Conservation (phyloP, 2,329 filamentous ascomycete genomes). For the Ophiostoma perfectum region DNA sequence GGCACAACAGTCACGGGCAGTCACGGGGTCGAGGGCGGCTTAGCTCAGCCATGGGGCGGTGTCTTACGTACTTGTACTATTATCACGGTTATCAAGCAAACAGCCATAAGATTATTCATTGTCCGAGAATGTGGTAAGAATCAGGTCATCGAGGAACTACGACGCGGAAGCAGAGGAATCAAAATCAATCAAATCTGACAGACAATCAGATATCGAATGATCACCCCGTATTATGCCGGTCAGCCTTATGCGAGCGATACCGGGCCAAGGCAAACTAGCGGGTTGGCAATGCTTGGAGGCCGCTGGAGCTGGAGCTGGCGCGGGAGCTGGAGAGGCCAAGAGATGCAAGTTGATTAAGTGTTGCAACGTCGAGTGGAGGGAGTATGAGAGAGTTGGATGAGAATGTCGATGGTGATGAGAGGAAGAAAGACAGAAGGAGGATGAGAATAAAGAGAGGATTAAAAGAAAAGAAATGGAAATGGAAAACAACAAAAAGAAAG, state of each 20-base stretch:
- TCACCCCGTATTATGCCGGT: background rate
- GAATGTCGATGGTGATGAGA: no score
- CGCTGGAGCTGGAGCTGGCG: background rate
- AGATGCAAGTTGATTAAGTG: constrained; percentile 3
- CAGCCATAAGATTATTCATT: no score
- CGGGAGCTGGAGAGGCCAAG: background rate
- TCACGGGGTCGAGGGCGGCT: constrained; percentile 4
- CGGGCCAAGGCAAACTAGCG: background rate
- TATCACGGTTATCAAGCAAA: no score
- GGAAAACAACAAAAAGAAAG: background rate
- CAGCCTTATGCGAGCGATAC: background rate
- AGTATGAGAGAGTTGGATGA: background rate
- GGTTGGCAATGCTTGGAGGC: constrained; percentile 8
- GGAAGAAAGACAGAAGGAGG: no score
- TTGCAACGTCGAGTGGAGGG: no score
- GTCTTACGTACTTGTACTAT: background rate
- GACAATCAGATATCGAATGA: no score
- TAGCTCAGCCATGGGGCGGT: constrained; percentile 5
- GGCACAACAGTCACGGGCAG: background rate
- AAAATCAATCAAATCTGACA: no score
- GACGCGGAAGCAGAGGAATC: no score
- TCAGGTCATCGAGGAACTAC: no score
- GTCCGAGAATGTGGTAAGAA: no score
- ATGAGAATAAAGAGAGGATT: no score
- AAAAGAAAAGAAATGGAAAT: no score